Percentiles rank a stretch among this genome's conserved stretches.
These are phyloP conservation scores for Knufia petricola DNA, from an alignment of 2,329 filamentous ascomycete genomes.

Conservation along the genomic window DNA sequence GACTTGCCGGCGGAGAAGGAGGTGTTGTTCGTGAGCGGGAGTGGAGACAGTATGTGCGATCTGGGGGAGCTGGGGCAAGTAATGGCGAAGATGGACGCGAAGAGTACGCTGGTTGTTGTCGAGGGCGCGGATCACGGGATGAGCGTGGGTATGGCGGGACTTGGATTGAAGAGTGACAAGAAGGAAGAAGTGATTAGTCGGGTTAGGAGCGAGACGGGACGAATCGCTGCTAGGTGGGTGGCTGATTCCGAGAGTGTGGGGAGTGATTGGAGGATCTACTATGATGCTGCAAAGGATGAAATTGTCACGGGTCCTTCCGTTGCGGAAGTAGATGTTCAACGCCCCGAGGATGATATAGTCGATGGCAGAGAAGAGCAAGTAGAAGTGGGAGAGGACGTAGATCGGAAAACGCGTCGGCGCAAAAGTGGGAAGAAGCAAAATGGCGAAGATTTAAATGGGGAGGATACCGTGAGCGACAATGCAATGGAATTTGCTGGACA, in stretches of 20 bases:
- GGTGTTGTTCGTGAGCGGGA: slow-evolving; percentile 20
- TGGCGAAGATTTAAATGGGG: too few relatives aligned
- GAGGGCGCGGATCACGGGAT: slow-evolving; percentile 21
- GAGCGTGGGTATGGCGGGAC: slow-evolving; percentile 12
- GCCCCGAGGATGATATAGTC: too few relatives aligned
- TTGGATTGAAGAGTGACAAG: slow-evolving; percentile 11
- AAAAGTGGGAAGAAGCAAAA: too few relatives aligned
- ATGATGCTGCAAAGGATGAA: not conserved
- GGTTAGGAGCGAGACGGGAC: slow-evolving; percentile 6
- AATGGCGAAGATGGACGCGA: slow-evolving; percentile 20
- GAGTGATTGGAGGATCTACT: slow-evolving; percentile 44
- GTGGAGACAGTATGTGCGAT: slow-evolving; percentile 19
- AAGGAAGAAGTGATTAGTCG: slow-evolving; percentile 11
- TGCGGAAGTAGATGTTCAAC: too few relatives aligned
- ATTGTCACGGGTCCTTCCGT: not conserved
- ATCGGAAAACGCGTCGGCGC: too few relatives aligned
- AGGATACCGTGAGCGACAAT: too few relatives aligned
- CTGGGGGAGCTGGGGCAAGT: slow-evolving; percentile 12
- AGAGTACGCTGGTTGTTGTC: slow-evolving; percentile 15
- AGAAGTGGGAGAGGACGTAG: too few relatives aligned
- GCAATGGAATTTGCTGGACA: too few relatives aligned
- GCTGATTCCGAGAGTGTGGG: slow-evolving; percentile 36
- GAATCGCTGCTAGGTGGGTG: slow-evolving; percentile 2
- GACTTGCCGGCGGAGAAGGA: slow-evolving; percentile 12
- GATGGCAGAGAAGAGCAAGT: too few relatives aligned